phyloP scores from a whole-genome alignment of 2,329 filamentous ascomycete genomes.

The Seiridium unicorne region DNA sequence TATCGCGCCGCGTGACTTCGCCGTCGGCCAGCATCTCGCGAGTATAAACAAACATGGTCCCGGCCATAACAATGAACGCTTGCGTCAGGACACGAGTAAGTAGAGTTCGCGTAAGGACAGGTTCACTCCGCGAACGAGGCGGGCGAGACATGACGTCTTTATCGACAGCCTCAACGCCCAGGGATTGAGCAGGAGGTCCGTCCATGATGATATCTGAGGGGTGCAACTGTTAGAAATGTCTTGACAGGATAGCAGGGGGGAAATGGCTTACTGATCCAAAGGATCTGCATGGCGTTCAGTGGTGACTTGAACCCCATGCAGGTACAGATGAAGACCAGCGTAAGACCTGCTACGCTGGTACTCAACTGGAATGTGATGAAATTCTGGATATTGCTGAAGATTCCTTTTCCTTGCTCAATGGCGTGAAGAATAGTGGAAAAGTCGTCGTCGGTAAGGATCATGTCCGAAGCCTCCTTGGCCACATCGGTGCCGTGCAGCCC shows the following conservation, averaged over 20 bases:
- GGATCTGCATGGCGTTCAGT: slow-evolving; percentile 98
- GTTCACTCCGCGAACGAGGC: slow-evolving; percentile 78
- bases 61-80: slow-evolving; percentile 85
- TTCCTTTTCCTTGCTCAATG: slow-evolving; percentile 98
- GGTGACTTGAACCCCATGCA: slow-evolving; percentile 92
- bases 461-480: slow-evolving; percentile 92
- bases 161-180: slow-evolving; percentile 93
- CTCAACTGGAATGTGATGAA: slow-evolving; percentile 98
- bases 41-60: slow-evolving; percentile 88
- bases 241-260: slow-evolving; percentile 16
- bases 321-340: slow-evolving; percentile 88
- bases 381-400: slow-evolving; percentile 99
- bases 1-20: slow-evolving; percentile 85
- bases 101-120: slow-evolving; percentile 83
- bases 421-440: slow-evolving; percentile 90
- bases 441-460: slow-evolving; percentile 88
- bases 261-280: slow-evolving; percentile 88
- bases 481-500: slow-evolving; percentile 93
- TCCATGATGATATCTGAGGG: slow-evolving; percentile 95
- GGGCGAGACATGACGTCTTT: slow-evolving; percentile 91
- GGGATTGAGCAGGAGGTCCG: slow-evolving; percentile 92
- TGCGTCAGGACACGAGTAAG: slow-evolving; percentile 85
- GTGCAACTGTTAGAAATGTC: too few species aligned
- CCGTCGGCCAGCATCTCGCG: slow-evolving; percentile 86
- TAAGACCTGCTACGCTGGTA: slow-evolving; percentile 90